Evolutionary conservation across 768 basidiomycete genomes (phyloP), one percentile per base, ranked within the genome.

Genomic region (Mycena albidolilacea): DNA sequence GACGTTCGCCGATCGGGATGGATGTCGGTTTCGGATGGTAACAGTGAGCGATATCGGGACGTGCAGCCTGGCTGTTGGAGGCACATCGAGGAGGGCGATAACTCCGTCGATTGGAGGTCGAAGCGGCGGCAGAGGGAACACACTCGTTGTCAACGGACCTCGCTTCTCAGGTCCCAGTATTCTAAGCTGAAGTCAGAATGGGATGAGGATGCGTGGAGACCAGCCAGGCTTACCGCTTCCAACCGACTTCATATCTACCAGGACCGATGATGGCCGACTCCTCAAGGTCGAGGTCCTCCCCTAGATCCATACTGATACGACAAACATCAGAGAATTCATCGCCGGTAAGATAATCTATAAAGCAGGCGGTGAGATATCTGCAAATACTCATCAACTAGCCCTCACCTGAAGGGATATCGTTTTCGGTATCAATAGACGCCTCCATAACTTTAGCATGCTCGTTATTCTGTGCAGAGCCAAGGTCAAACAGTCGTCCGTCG

Each of bases 21-120:
- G 85, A 71, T 92, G 87, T 67, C 88, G 82, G 80, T 95, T 95
- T 78, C 96, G 90, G 70, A 94, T 81, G 72, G 84, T 87, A 62
- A 93, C 80, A 62, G 86, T 82, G 38, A 95, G 85, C 4, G 85
- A 79, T 19, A 91, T 80, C 0, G 92, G 90, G 2, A 81, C 78
- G 77, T 97, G 95, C 5, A 96, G 85, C 48, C 81, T 87, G 10
- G 91, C 92, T 3, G 82, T 85, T 0, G 93, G 83, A 0, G 95
- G 93, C 3, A 90, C 84, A 69, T 86, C 81, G 7, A 97, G 84
- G 3, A 93, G 83, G 5, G 94, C 95, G 43, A 93, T 81, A 37
- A 97, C 81, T 8, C 84, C 87, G 48, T 94, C 90, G 1, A 83
- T 79, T 5, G 92, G 94, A 3, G 90, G 90, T 23, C 79, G 82